These are phyloP conservation scores for Kodamaea fukazawae DNA, from an alignment of 805 yeast genomes.

Conservation along the genomic window DNA sequence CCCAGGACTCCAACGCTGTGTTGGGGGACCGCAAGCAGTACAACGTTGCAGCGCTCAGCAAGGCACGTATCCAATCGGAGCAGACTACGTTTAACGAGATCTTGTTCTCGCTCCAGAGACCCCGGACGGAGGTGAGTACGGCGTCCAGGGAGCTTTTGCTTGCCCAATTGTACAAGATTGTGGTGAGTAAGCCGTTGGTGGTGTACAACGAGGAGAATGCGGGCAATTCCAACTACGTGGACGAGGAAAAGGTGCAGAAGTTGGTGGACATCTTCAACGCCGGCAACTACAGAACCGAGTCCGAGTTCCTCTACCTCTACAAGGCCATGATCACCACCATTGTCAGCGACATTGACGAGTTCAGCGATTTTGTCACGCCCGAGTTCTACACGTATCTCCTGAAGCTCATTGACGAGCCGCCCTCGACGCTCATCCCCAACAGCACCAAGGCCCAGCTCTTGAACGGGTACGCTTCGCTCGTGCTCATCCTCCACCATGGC, in stretches of 20 bases:
- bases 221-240: conserved; percentile 37
- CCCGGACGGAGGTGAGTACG: conserved; percentile 46
- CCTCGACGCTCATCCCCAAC: conserved; percentile 31
- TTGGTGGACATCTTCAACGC: conserved; percentile 33
- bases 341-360: conserved; percentile 51
- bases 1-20: conserved; percentile 10
- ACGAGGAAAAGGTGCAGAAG: conserved; percentile 33
- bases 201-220: conserved; percentile 34
- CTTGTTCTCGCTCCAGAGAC: conserved; percentile 37
- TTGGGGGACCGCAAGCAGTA: conserved; percentile 22
- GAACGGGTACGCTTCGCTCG: conserved; percentile 37
- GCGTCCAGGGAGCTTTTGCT: conserved; percentile 47
- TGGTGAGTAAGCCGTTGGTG: conserved; percentile 40
- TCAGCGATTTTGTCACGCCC: conserved; percentile 35
- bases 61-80: conserved; percentile 33
- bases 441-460: conserved; percentile 38
- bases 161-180: conserved; percentile 49
- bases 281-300: conserved; percentile 33
- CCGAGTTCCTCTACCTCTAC: conserved; percentile 41
- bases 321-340: conserved; percentile 42
- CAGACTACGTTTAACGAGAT: conserved; percentile 44
- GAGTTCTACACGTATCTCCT: conserved; percentile 29
- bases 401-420: conserved; percentile 32
- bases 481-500: conserved; percentile 46
- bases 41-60: conserved; percentile 30